phyloP scores from a whole-genome alignment of 768 basidiomycete genomes.

The Suillus luteus region DNA sequence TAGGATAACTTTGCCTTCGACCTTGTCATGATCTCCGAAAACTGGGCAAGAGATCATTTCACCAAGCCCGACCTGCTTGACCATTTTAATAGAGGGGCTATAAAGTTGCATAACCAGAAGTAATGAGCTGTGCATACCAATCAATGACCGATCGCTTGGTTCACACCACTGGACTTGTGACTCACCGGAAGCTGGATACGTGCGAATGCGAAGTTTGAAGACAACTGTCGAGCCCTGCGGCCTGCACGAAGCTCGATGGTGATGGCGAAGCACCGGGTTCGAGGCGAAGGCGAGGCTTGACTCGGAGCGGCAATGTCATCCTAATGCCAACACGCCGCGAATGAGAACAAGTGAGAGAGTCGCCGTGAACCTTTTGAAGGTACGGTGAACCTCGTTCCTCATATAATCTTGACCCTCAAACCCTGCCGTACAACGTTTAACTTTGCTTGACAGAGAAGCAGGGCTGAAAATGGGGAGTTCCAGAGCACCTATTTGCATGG shows the following conservation, averaged over 20 bases:
- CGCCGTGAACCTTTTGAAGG: neutral
- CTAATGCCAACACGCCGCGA: neutral
- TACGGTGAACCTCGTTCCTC: constrained; percentile 5
- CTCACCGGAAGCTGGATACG: constrained; percentile 54
- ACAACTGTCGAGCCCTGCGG: constrained; percentile 24
- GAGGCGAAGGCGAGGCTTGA: constrained; percentile 23
- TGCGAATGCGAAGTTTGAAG: constrained; percentile 37
- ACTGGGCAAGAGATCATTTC: constrained; percentile 43
- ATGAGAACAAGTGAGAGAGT: neutral
- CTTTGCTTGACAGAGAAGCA: constrained; percentile 23
- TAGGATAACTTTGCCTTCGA: constrained; percentile 61
- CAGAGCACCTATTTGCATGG: constrained; percentile 11
- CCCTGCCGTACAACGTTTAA: constrained; percentile 26
- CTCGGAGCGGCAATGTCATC: constrained; percentile 21
- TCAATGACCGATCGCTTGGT: constrained; percentile 13
- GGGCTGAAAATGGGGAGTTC: constrained; percentile 11
- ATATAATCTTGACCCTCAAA: constrained; percentile 22
- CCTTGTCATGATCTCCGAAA: constrained; percentile 60
- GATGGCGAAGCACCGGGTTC: constrained; percentile 21
- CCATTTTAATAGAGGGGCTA: constrained; percentile 61
- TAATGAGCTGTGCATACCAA: constrained; percentile 40
- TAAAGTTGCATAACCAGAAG: constrained; percentile 63
- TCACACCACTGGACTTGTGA: neutral
- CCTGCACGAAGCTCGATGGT: constrained; percentile 38
- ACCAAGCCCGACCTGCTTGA: constrained; percentile 31